Base-by-base conservation (phyloP, 768 basidiomycete species). In the Serendipita sp. region DNA sequence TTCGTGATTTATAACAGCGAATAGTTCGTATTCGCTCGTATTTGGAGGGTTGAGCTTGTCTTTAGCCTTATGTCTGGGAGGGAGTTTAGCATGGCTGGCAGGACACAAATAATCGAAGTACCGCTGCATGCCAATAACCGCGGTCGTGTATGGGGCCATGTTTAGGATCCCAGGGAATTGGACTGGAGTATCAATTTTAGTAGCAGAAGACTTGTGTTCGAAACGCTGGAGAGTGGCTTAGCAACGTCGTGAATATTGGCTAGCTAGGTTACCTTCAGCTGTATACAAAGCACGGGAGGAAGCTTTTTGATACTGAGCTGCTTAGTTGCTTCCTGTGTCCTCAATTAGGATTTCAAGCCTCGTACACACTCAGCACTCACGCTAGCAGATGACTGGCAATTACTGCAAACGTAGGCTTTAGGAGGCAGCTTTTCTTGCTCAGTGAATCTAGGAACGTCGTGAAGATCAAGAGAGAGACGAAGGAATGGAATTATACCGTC, bases 1-100 rank as follows among this genome's bases (percentile, higher is more conserved):
- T 72, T 96, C 91, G 71, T 97, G 93, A 67, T 89, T 92, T 64
- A 98, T 86, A 42, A 96, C 91, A 26, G 89, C 86, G 68, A 93
- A 91, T 2, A 97, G 81, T 69, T 95, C 90, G 70, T 94, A 97
- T 53, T 88, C 84, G 71, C 88, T 95, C 76, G 90, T 77, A 13
- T 79, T 76, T 28, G 83, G 78, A 0, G 88, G 82, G 3, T 82
- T 82, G n/a, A 48, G 45, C 45, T n/a, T 48, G n/a, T 5, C 7
- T 28, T n/a, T 48, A 9, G 9, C n/a, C 45, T 48, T n/a, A 20
- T 28, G 9, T 48, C n/a, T 28, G n/a, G 45, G 7, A 20, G n/a
- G 38, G 0, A 38, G 14, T 7, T 38, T 7, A 38, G 38, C 38
- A 7, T 38, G 7, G 38, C 38, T 14, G 5, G 5, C 38, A 38